Conservation (phyloP, 768 basidiomycete species). For the Cystofilobasidium ferigula region DNA sequence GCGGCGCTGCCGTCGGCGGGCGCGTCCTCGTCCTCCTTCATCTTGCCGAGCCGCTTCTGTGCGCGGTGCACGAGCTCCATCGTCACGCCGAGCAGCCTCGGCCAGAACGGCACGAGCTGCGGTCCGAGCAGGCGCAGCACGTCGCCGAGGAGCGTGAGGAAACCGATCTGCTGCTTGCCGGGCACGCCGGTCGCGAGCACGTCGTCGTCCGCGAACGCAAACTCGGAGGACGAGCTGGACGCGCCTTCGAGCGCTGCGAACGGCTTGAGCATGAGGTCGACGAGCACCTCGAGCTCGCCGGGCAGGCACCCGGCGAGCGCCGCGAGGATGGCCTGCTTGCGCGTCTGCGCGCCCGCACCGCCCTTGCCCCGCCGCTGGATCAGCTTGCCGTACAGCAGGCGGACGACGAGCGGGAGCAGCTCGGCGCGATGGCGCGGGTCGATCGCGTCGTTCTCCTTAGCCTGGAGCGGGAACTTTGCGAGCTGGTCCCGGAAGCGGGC, state of each 20-base stretch:
- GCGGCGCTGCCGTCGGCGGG: slow-evolving; percentile 36
- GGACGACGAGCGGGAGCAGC: slow-evolving; percentile 57
- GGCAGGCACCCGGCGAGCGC: slow-evolving; percentile 59
- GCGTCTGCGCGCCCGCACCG: slow-evolving; percentile 38
- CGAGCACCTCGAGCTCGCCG: slow-evolving; percentile 61
- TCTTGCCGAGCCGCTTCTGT: slow-evolving; percentile 48
- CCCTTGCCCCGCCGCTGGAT: slow-evolving; percentile 55
- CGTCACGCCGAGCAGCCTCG: slow-evolving; percentile 56
- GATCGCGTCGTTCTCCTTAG: slow-evolving; percentile 44
- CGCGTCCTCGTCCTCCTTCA: slow-evolving; percentile 21
- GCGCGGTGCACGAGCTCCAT: slow-evolving; percentile 57
- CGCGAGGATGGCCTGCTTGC: slow-evolving; percentile 63
- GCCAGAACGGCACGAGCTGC: slow-evolving; percentile 59
- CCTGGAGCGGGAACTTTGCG: slow-evolving; percentile 52
- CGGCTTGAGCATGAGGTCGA: slow-evolving; percentile 77
- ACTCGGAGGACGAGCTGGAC: slow-evolving; percentile 27
- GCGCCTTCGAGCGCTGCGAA: slow-evolving; percentile 38
- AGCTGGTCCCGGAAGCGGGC: slow-evolving; percentile 83
- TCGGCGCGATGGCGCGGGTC: slow-evolving; percentile 50
- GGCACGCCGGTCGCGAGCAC: slow-evolving; percentile 25
- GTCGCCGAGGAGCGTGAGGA: slow-evolving; percentile 70
- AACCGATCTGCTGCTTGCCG: slow-evolving; percentile 60
- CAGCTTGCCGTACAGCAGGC: slow-evolving; percentile 79
- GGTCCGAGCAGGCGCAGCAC: slow-evolving; percentile 72
- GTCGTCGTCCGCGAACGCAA: slow-evolving; percentile 20